phyloP scores from a whole-genome alignment of 2,329 filamentous ascomycete species.

The Furcasterigmium sp. region DNA sequence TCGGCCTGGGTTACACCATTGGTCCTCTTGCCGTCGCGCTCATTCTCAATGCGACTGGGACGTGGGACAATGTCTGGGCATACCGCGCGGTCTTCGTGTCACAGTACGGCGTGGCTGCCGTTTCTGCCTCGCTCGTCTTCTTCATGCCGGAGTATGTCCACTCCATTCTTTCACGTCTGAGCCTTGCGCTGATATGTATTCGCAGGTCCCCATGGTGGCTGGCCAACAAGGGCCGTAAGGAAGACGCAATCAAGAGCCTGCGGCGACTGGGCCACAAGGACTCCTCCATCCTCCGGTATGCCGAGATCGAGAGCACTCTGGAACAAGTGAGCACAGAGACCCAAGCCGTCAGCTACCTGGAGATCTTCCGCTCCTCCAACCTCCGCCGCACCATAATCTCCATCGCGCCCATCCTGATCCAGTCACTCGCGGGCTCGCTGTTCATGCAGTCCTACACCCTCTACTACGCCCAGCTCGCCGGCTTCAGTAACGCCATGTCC shows the following conservation, averaged over 20 bases:
- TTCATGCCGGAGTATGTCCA: no score
- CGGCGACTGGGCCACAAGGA: constrained; percentile 21
- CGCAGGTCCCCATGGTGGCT: constrained; percentile 38
- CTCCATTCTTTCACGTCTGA: no score
- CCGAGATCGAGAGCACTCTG: constrained; percentile 23
- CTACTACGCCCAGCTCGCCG: constrained; percentile 9
- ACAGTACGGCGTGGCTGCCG: constrained; percentile 25
- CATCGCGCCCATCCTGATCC: constrained; percentile 27
- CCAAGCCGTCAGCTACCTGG: constrained; percentile 28
- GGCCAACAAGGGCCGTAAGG: constrained; percentile 22
- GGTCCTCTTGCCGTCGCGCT: constrained; percentile 24
- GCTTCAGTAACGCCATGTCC: constrained; percentile 16
- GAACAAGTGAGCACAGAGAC: constrained; percentile 27
- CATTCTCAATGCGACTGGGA: constrained; percentile 23
- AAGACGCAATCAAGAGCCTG: constrained; percentile 27
- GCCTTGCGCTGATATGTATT: no score
- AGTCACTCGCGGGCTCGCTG: constrained; percentile 25
- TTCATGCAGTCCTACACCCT: constrained; percentile 25
- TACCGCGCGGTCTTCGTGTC: constrained; percentile 26
- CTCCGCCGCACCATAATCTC: constrained; percentile 33
- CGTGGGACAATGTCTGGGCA: constrained; percentile 21
- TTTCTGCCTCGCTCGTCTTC: constrained; percentile 12
- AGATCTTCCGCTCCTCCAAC: constrained; percentile 33
- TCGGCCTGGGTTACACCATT: constrained; percentile 22
- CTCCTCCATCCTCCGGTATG: constrained; percentile 20